A percentile compares a stretch with the other conserved stretches of the same genome.
These are phyloP conservation scores for Fonsecaea nubica DNA, from an alignment of 2,329 filamentous ascomycete genomes.

Conservation along the genomic window DNA sequence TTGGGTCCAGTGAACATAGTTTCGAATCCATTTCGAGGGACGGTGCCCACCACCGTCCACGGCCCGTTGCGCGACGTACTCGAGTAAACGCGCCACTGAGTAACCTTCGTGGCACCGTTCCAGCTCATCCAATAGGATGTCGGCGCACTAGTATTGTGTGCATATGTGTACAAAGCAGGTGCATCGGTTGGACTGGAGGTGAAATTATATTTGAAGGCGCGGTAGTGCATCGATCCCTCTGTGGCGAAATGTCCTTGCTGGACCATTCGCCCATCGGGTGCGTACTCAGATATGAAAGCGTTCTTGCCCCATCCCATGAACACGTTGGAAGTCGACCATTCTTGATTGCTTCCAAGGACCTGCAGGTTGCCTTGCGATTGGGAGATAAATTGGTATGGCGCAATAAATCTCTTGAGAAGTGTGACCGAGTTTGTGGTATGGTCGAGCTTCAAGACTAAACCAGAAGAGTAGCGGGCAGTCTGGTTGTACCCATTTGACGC, in stretches of 20 bases:
- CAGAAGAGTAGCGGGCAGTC: constrained; percentile 48
- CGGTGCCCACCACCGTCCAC: constrained; percentile 43
- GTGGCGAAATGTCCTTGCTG: constrained; percentile 48
- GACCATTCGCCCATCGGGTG: constrained; percentile 45
- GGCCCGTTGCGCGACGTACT: constrained; percentile 22
- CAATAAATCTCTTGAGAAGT: constrained; percentile 44
- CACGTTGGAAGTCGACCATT: constrained; percentile 43
- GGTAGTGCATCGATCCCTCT: constrained; percentile 50
- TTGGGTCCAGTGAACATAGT: constrained; percentile 43
- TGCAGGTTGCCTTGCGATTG: constrained; percentile 49
- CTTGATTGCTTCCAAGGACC: constrained; percentile 34
- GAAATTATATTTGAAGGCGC: constrained; percentile 47
- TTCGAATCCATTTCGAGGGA: constrained; percentile 49
- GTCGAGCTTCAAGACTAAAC: constrained; percentile 50
- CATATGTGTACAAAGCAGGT: constrained; percentile 33
- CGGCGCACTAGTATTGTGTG: constrained; percentile 25
- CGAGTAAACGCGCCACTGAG: constrained; percentile 48
- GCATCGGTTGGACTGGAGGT: constrained; percentile 29
- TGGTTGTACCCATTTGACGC: constrained; percentile 50
- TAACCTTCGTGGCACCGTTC: constrained; percentile 59
- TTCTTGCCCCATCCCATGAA: constrained; percentile 53
- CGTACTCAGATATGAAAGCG: constrained; percentile 49
- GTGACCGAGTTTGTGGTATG: constrained; percentile 46
- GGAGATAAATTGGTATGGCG: constrained; percentile 28
- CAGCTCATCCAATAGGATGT: constrained; percentile 49